phyloP scores from a whole-genome alignment of 768 basidiomycete species.

The Leccinum obscurum region DNA sequence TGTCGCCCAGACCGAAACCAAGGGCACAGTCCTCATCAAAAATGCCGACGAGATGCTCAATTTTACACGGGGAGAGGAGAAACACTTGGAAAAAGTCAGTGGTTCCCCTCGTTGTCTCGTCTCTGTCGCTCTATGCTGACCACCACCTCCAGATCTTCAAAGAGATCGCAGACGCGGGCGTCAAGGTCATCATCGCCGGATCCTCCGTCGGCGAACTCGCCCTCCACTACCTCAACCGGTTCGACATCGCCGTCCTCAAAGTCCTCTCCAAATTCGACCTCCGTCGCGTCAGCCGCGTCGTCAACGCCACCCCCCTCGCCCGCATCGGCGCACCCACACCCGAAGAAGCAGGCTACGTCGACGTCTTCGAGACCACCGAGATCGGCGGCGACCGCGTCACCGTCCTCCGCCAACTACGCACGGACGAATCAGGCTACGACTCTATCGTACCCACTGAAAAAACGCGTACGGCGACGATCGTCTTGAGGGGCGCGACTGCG shows the following conservation, averaged over 20 bases:
- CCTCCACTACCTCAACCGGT: slow-evolving; percentile 92
- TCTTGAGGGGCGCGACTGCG: slow-evolving; percentile 91
- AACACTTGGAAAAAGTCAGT: slow-evolving; percentile 85
- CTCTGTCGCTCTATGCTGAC: neutral
- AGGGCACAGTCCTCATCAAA: slow-evolving; percentile 95
- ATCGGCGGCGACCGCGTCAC: slow-evolving; percentile 98
- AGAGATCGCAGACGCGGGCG: slow-evolving; percentile 95
- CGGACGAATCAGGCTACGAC: slow-evolving; percentile 66
- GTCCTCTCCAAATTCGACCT: slow-evolving; percentile 98
- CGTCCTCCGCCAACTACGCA: slow-evolving; percentile 81
- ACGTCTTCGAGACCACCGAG: slow-evolving; percentile 93
- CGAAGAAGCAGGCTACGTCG: slow-evolving; percentile 93
- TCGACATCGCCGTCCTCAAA: slow-evolving; percentile 93
- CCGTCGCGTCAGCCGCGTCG: slow-evolving; percentile 90
- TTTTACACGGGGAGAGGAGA: slow-evolving; percentile 94
- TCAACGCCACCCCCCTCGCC: slow-evolving; percentile 94
- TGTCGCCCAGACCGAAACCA: slow-evolving; percentile 96
- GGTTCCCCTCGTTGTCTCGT: neutral
- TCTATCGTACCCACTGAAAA: slow-evolving; percentile 52
- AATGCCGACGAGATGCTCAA: slow-evolving; percentile 97
- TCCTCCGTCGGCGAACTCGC: slow-evolving; percentile 94
- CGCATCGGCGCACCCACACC: slow-evolving; percentile 94
- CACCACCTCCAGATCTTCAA: slow-evolving; percentile 74
- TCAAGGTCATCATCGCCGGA: slow-evolving; percentile 92
- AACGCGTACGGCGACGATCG: slow-evolving; percentile 90